These are phyloP conservation scores for Colletotrichum camelliae DNA, from an alignment of 2,329 filamentous ascomycete genomes.

Conservation along the genomic window DNA sequence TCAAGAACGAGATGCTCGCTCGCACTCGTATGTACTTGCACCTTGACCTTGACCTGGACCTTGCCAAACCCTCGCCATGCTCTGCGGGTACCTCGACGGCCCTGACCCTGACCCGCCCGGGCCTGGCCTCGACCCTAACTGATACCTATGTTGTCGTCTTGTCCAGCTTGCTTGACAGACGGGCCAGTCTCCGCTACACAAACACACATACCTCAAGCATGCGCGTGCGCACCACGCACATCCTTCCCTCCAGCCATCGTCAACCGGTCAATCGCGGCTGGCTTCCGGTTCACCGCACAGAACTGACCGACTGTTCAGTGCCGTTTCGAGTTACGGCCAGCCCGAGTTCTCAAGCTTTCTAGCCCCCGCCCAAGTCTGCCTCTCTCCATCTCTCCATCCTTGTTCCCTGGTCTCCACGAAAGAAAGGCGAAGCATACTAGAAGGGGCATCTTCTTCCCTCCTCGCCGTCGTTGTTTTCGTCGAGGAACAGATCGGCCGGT, in stretches of 20 bases:
- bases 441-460: background rate
- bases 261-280: background rate
- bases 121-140: background rate
- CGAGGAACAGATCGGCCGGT: background rate
- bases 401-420: background rate
- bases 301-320: background rate
- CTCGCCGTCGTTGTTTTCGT: background rate
- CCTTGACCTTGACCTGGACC: background rate
- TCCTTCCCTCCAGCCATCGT: background rate
- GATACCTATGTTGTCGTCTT: background rate
- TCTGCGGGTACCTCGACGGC: background rate
- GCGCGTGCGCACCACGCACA: background rate
- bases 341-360: background rate
- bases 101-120: background rate
- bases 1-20: background rate
- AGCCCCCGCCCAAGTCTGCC: background rate
- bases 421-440: background rate
- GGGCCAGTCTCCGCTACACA: background rate
- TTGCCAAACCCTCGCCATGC: background rate
- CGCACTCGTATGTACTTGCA: background rate
- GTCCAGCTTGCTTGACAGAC: background rate
- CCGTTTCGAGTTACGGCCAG: conserved; percentile 14
- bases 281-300: conserved; percentile 14
- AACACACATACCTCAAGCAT: background rate
- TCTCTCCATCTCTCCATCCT: background rate